phyloP scores from a whole-genome alignment of 441 rosid species.

The Brassica balearica region DNA sequence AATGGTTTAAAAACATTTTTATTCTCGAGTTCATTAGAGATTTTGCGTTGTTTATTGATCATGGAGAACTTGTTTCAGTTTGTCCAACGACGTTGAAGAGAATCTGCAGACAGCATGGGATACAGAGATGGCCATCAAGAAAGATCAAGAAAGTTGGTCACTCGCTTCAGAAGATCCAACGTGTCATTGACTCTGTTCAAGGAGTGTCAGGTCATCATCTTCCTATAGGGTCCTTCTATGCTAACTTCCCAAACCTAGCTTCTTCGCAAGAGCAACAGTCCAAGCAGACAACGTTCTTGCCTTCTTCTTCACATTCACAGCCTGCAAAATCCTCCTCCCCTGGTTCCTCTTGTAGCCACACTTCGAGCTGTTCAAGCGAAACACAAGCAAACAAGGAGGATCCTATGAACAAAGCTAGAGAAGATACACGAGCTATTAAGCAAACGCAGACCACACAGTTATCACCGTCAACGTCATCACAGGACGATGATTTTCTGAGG shows the following conservation, averaged over 20 bases:
- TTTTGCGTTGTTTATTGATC: constrained; percentile 24
- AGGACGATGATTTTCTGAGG: constrained; percentile 58
- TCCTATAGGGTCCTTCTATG: constrained; percentile 72
- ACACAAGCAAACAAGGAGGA: constrained; percentile 52
- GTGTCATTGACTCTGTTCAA: constrained; percentile 76
- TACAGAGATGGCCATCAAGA: constrained; percentile 90
- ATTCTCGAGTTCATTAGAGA: neutral
- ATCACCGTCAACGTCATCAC: constrained; percentile 44
- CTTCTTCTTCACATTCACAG: constrained; percentile 55
- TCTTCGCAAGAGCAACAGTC: constrained; percentile 55
- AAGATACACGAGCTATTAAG: constrained; percentile 49
- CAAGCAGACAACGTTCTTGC: constrained; percentile 37
- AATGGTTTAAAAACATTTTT: neutral
- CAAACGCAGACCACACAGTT: constrained; percentile 43
- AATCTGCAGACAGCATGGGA: constrained; percentile 88
- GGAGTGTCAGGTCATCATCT: constrained; percentile 71
- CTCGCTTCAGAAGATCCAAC: constrained; percentile 83
- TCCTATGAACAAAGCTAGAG: constrained; percentile 16
- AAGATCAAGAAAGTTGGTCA: constrained; percentile 90
- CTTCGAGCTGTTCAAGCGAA: constrained; percentile 73
- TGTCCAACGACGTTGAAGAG: constrained; percentile 97
- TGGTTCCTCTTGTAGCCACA: constrained; percentile 60
- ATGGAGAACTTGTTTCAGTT: constrained; percentile 53
- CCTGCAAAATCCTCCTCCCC: constrained; percentile 2
- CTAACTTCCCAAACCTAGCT: constrained; percentile 65